Evolutionary conservation across 2,329 filamentous ascomycete genomes (phyloP), one percentile per base, ranked within the genome.

Genomic region (Emericellopsis atlantica): DNA sequence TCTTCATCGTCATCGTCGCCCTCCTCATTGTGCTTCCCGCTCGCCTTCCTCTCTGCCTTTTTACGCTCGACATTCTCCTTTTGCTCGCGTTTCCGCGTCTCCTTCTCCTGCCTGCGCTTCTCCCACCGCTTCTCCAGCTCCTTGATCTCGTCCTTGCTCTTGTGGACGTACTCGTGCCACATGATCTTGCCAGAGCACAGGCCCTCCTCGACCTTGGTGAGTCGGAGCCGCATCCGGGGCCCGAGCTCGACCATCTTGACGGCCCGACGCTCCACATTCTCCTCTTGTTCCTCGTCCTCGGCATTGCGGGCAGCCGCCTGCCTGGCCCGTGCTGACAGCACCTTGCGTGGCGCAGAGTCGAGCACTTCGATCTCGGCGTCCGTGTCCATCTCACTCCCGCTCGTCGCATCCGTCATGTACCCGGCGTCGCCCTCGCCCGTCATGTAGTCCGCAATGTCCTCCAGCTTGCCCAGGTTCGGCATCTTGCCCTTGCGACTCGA

Each of bases 181-280:
- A 98, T 85, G 43, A 95, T 75, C 58, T 87, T 92, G 39, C 92
- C 92, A 22, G 76, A 74, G 53, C 88, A 95, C 6, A 96, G 63
- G 2, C 90, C 92, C 51, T 98, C 92, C 56, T 98, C 92, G 5
- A 98, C 89, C 66, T 98, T 98, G 42, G 87, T 89, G 62, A 98
- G 69, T 26, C 90, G 79, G 33, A 98, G 66, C 45, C 77, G 82
- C 83, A 98, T 81, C 41, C 92, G 78, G 2, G 92, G 92, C 0
- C 92, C 92, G 1, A 98, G 67, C 62, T 98, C 92, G 4, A 94
- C 81, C 6, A 98, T 69, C 58, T 94, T 95, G 18, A 98, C 85
- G 0, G 85, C 89, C 36, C 87, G 78, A 51, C 86, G 85, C 62
- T 95, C 85, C 6, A 93, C 82, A 24, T 69, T 69, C 37, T 73